phyloP scores from a whole-genome alignment of 163 green algal species.

The Volvox carteri region DNA sequence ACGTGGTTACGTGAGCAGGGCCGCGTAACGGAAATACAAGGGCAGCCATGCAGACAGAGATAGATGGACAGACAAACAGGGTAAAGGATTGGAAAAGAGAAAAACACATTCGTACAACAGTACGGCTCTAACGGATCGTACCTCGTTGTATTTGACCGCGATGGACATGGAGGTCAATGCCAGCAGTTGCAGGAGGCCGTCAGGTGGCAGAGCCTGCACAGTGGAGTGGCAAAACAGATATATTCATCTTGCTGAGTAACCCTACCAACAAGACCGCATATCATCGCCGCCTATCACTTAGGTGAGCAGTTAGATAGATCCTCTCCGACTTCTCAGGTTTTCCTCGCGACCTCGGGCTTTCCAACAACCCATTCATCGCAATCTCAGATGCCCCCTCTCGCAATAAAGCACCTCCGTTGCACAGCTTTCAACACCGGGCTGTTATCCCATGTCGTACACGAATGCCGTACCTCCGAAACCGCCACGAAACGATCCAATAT shows the following conservation, averaged over 20 bases:
- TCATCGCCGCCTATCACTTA: too few relatives aligned
- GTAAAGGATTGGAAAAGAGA: not conserved
- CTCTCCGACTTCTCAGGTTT: not conserved
- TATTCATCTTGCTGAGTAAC: too few relatives aligned
- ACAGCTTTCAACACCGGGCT: too few relatives aligned
- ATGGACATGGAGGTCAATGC: conserved; percentile 37
- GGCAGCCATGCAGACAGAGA: not conserved
- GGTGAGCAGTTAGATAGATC: too few relatives aligned
- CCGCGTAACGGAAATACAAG: too few relatives aligned
- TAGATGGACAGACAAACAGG: not conserved
- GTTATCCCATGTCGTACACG: too few relatives aligned
- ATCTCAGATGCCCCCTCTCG: not conserved
- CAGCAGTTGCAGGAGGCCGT: conserved; percentile 31
- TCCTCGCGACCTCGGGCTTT: too few relatives aligned
- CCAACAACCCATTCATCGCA: too few relatives aligned
- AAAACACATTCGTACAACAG: not conserved
- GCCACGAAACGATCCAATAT: conserved; percentile 35
- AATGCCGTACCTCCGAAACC: not conserved
- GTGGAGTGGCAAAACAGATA: too few relatives aligned
- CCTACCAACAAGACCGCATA: too few relatives aligned
- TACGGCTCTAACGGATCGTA: too few relatives aligned
- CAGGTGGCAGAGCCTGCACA: not conserved
- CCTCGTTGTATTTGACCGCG: conserved; percentile 49
- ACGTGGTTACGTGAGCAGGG: not conserved
- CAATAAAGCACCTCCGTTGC: too few relatives aligned